A percentile compares a stretch with the other conserved stretches of the same genome.
These are phyloP conservation scores for Vachellia collinsii DNA, from an alignment of 306 rosid species.

Conservation along the genomic window DNA sequence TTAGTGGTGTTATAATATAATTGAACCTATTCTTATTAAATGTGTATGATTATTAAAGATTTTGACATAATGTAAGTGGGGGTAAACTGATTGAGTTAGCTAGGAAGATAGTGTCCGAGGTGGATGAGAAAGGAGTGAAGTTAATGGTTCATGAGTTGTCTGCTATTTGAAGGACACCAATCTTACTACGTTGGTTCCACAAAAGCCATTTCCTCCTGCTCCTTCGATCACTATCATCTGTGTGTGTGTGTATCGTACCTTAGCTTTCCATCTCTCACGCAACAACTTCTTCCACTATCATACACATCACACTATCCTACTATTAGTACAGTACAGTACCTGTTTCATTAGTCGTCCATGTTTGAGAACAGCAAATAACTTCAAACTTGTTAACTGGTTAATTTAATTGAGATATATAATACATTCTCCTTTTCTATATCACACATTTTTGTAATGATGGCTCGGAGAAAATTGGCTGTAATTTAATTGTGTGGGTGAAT, in stretches of 20 bases:
- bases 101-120: slow-evolving; percentile 43
- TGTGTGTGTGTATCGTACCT: background rate
- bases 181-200: slow-evolving; percentile 38
- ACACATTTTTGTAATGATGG: background rate
- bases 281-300: background rate
- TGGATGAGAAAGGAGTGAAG: slow-evolving; percentile 49
- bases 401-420: background rate
- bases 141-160: slow-evolving; percentile 49
- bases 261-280: slow-evolving; percentile 1
- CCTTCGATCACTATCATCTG: background rate
- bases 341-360: background rate
- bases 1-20: too few species aligned
- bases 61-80: slow-evolving; percentile 24
- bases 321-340: background rate
- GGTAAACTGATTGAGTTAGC: slow-evolving; percentile 29
- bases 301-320: background rate
- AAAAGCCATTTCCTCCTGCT: slow-evolving; percentile 3
- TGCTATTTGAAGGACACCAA: slow-evolving; percentile 47
- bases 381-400: background rate
- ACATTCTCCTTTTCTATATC: background rate
- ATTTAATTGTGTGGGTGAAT: background rate
- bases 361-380: background rate
- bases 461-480: background rate
- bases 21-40: too few species aligned
- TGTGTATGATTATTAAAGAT: too few species aligned